phyloP scores from a whole-genome alignment of 2,329 filamentous ascomycete species.

The Thelonectria olida region DNA sequence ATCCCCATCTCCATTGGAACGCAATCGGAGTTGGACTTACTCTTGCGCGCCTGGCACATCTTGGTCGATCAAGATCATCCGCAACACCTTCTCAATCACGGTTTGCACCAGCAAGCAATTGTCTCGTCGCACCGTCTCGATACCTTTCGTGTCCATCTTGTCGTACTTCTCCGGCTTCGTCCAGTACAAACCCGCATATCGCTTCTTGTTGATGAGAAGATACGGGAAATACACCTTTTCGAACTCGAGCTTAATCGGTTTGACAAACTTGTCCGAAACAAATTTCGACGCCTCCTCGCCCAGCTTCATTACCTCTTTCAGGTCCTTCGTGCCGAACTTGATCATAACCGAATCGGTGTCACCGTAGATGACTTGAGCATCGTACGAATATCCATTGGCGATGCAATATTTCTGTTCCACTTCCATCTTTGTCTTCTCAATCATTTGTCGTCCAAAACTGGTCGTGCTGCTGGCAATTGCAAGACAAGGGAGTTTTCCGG shows the following conservation, averaged over 20 bases:
- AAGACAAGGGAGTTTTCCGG: slow-evolving; percentile 93
- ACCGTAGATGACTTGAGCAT: slow-evolving; percentile 97
- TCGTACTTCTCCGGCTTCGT: slow-evolving; percentile 94
- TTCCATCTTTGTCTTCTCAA: slow-evolving; percentile 96
- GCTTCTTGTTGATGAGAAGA: slow-evolving; percentile 99
- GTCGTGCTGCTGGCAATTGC: slow-evolving; percentile 97
- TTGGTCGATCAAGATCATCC: slow-evolving; percentile 94
- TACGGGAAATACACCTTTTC: slow-evolving; percentile 99
- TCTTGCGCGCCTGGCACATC: slow-evolving; percentile 92
- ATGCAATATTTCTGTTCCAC: slow-evolving; percentile 91
- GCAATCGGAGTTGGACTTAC: slow-evolving; percentile 63
- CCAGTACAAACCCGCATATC: slow-evolving; percentile 98
- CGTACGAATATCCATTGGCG: slow-evolving; percentile 91
- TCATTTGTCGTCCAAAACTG: slow-evolving; percentile 97
- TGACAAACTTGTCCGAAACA: slow-evolving; percentile 92
- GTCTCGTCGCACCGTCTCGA: slow-evolving; percentile 96
- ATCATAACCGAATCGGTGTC: slow-evolving; percentile 99
- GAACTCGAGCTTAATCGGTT: slow-evolving; percentile 98
- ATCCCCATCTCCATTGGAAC: slow-evolving; percentile 13
- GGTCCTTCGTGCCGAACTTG: slow-evolving; percentile 91
- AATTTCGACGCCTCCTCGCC: slow-evolving; percentile 91
- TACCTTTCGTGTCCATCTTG: slow-evolving; percentile 99
- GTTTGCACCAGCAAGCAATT: slow-evolving; percentile 96
- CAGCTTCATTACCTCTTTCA: slow-evolving; percentile 90
- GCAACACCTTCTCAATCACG: slow-evolving; percentile 94